A percentile compares a stretch with the other conserved stretches of the same genome.
Conservation (phyloP, 1,284 basidiomycete species). For the Austroboletus niveus region DNA sequence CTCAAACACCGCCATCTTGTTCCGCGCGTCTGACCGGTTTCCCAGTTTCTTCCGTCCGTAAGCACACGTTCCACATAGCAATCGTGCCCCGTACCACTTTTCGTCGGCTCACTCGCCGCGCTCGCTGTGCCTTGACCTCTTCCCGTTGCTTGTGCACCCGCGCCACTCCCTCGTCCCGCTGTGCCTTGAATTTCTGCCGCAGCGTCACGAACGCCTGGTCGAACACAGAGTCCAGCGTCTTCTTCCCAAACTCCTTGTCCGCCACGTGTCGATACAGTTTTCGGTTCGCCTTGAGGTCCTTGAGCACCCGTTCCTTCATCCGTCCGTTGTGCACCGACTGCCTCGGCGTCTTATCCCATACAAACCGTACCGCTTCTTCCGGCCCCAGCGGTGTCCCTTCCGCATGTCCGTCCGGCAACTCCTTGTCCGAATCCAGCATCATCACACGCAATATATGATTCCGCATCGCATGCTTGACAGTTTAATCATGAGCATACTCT, state of each 20-base stretch:
- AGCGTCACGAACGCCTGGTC: constrained; percentile 70
- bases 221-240: constrained; percentile 58
- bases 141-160: constrained; percentile 48
- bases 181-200: constrained; percentile 61
- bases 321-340: constrained; percentile 67
- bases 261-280: constrained; percentile 59
- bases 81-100: constrained; percentile 47
- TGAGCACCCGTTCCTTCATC: constrained; percentile 64
- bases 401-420: constrained; percentile 56
- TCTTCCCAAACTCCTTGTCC: constrained; percentile 62
- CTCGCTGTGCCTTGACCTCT: constrained; percentile 55
- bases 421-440: constrained; percentile 51
- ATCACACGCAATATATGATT: constrained; percentile 58
- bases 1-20: constrained; percentile 49
- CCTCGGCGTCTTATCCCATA: constrained; percentile 71
- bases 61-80: background rate
- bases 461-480: constrained; percentile 63
- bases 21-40: constrained; percentile 56
- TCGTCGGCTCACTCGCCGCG: constrained; percentile 56
- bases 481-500: constrained; percentile 5
- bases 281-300: constrained; percentile 55
- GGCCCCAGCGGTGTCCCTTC: constrained; percentile 47
- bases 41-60: constrained; percentile 53
- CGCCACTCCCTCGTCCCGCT: constrained; percentile 48
- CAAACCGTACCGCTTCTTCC: constrained; percentile 61